These are phyloP conservation scores for Solanum acaule DNA, from an alignment of 257 asterid genomes.

Conservation along the genomic window DNA sequence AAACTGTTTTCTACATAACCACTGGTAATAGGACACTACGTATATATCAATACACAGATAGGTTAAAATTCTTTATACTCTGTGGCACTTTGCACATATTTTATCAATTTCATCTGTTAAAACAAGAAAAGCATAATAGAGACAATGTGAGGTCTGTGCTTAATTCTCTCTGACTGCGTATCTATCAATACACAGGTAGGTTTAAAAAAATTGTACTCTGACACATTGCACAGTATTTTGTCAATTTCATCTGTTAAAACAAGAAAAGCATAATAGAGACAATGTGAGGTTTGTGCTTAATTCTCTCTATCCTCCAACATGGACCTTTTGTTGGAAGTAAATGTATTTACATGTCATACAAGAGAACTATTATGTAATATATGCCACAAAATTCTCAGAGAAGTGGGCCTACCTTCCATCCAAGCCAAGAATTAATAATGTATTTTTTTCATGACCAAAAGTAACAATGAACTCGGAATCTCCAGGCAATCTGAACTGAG, in stretches of 20 bases:
- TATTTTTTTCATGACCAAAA: constrained; percentile 58
- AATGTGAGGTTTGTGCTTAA: not conserved
- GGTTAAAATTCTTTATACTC: not conserved
- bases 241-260: not conserved
- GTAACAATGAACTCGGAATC: constrained; percentile 54
- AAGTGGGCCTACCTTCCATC: constrained; percentile 67
- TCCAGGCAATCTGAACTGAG: constrained; percentile 79
- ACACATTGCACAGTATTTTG: not conserved
- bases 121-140: not conserved
- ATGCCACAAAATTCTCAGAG: not conserved
- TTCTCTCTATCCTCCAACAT: not conserved
- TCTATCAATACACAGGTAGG: not conserved
- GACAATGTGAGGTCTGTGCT: not conserved
- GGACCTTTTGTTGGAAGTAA: not conserved
- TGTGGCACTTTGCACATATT: not conserved
- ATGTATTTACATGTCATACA: not conserved
- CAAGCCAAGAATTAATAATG: constrained; percentile 52
- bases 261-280: not conserved
- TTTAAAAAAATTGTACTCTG: not conserved
- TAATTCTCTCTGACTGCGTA: not conserved
- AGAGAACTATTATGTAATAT: not conserved
- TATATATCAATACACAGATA: not conserved
- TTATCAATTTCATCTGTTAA: not conserved
- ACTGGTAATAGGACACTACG: not conserved
- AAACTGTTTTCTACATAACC: not conserved